Evolutionary conservation across 2,329 filamentous ascomycete species (phyloP), one percentile per base, ranked within the genome.

Genomic region (Penicillium sp.): DNA sequence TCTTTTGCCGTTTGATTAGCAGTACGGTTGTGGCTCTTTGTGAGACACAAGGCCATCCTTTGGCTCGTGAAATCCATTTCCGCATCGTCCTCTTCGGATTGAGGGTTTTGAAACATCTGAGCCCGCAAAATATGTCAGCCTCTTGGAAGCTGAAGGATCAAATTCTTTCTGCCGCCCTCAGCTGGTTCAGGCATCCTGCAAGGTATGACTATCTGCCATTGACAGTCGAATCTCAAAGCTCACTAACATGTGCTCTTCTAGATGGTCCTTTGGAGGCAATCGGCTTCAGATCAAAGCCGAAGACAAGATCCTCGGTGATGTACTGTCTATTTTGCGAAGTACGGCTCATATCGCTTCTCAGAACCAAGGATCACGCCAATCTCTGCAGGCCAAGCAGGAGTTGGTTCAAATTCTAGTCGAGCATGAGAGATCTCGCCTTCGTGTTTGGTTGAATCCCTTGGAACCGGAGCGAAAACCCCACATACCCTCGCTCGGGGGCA

Each of bases 181-280:
- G 81, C 53, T 98, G 95, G 95, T 99, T 98, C 70, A 82, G 79
- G 33, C 81, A 84, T 57, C 76, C 88, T 5, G 89, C 91, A 12
- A 82, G 84, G 75, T 77, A 69, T 57, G 69, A 61, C 29, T 18
- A 29, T 39, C 12, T 43, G 9, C 31, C 35, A 10, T 4, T 37
- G 35, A 32, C 4, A 39, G 7, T 9, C 15, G 12, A 37, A 37
- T 18, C 33, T 20, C 15, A 20, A 37, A 40, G 18, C 12, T 6
- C 32, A 28, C 10, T 23, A 35, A 20, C 57, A 48, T 56, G 46
- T 18, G 12, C 64, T 55, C 65, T 47, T 46, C n/a, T 54, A 78
- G 77, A 58, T 98, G 93, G 92, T 95, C 93, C 0, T 97, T 93
- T 70, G 93, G 93, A 49, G 93, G 92, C 61, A 98, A 96, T 66